Evolutionary conservation across 768 basidiomycete genomes (phyloP).

Genomic region (Leccinum rimulosum): DNA sequence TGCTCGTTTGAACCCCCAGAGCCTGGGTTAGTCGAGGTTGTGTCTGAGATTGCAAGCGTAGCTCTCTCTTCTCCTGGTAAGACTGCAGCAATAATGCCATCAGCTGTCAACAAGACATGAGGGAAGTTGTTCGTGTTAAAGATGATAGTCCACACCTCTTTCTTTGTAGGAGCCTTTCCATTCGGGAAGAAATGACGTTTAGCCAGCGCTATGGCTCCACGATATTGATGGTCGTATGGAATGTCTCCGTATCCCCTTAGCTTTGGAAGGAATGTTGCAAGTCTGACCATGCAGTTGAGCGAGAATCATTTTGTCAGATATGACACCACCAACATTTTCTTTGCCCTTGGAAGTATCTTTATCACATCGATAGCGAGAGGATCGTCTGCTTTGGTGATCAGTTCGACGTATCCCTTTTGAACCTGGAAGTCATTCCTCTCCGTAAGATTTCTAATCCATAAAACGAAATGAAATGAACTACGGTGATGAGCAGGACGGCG

Average conservation of each 20-base stretch:
- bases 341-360: conserved; percentile 24
- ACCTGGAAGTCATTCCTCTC: conserved; percentile 12
- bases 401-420: conserved; percentile 26
- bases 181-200: conserved; percentile 28
- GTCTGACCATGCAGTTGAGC: conserved; percentile 14
- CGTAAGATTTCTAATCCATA: not conserved
- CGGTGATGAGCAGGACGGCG: conserved; percentile 24
- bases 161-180: conserved; percentile 24
- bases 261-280: conserved; percentile 28
- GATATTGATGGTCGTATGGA: conserved; percentile 26
- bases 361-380: conserved; percentile 21
- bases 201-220: conserved; percentile 27
- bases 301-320: not conserved
- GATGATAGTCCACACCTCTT: conserved; percentile 16
- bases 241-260: conserved; percentile 29
- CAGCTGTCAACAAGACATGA: conserved; percentile 15
- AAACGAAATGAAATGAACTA: not conserved
- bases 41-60: conserved; percentile 1
- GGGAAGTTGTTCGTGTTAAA: not conserved
- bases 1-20: conserved; percentile 24
- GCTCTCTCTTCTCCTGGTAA: conserved; percentile 23
- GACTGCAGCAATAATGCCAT: conserved; percentile 23
- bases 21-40: conserved; percentile 10
- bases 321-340: conserved; percentile 17
- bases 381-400: conserved; percentile 15